Base-by-base conservation (phyloP, 2,329 filamentous ascomycete species). In the Alternaria angustiovoidea region DNA sequence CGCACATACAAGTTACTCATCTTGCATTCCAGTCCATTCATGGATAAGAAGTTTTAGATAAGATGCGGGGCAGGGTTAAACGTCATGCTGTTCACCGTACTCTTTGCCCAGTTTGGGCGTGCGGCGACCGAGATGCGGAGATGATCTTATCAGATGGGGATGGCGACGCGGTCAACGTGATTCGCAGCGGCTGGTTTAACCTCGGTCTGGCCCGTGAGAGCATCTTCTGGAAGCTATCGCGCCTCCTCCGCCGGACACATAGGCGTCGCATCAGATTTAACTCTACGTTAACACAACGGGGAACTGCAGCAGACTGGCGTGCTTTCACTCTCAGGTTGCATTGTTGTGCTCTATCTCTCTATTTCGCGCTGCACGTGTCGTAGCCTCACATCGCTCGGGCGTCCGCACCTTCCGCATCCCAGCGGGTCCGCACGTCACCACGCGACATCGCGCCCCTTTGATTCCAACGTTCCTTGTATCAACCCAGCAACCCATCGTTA, bases 161-260 rank as follows among this genome's bases (percentile, higher is more conserved):
- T 26, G 54, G 28, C 14, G 42, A 39, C 26, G 42, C 34, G 43
- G 28, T 48, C 7, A 43, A 54, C 28, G 20, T 59, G 51, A 59
- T 54, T 59, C 36, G 56, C 24, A 42, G 36, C 41, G 34, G 49
- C 42, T 46, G 12, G 49, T 41, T 48, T 63, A 63, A 63, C 61
- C 57, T 68, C 67, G 65, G 67, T 59, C 58, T 61, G 41, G 58
- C 9, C 20, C 47, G 34, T 26, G 48, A 57, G 34, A 64, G 66
- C 55, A 67, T 62, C 65, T 69, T 69, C 66, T 67, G 61, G 66
- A 69, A 69, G 42, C 61, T 28, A 38, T 57, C 42, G 22, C 55
- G 49, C 54, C 49, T 55, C 38, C 46, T 56, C 42, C 43, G 59
- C 51, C 51, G 11, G 16, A n/a, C 18, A 36, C 14, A 12, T 36